These are phyloP conservation scores for Biscogniauxia marginata DNA, from an alignment of 2,329 filamentous ascomycete genomes.

Conservation along the genomic window DNA sequence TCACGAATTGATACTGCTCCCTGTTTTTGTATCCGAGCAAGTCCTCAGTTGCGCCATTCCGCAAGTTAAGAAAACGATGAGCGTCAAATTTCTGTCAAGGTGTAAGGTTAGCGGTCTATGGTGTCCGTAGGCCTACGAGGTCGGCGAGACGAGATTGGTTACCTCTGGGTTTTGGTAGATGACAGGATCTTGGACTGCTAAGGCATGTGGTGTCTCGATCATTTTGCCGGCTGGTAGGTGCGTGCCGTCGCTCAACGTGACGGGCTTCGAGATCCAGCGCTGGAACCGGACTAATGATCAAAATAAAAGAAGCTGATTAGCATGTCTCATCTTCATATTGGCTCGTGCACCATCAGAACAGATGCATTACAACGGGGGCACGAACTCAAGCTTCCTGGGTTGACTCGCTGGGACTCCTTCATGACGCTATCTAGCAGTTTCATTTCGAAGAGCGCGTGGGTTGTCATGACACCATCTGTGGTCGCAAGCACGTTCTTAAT, in stretches of 20 bases:
- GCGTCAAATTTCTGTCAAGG: conserved; percentile 31
- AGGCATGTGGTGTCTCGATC: conserved; percentile 38
- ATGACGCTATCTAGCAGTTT: conserved; percentile 39
- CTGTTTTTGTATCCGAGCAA: conserved; percentile 27
- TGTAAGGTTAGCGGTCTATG: not conserved
- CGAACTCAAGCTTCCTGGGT: conserved; percentile 28
- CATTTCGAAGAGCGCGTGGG: conserved; percentile 36
- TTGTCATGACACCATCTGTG: conserved; percentile 33
- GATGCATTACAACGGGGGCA: too few species aligned
- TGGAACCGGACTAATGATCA: conserved; percentile 37
- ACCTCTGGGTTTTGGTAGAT: conserved; percentile 34
- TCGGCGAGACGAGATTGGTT: not conserved
- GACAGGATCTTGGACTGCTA: conserved; percentile 33
- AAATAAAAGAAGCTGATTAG: not conserved
- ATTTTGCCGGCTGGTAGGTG: conserved; percentile 39
- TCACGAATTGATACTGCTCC: conserved; percentile 42
- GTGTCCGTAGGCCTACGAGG: not conserved
- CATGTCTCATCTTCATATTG: not conserved
- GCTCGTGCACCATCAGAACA: not conserved
- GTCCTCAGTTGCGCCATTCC: conserved; percentile 26
- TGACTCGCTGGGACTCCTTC: conserved; percentile 33
- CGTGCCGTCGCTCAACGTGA: conserved; percentile 27
- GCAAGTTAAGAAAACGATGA: conserved; percentile 35
- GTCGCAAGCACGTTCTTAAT: conserved; percentile 37
- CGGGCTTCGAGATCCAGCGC: conserved; percentile 44